A percentile compares a stretch with the other conserved stretches of the same genome.
Conservation (phyloP, 139 green algal species). For the Chlorella sorokiniana region DNA sequence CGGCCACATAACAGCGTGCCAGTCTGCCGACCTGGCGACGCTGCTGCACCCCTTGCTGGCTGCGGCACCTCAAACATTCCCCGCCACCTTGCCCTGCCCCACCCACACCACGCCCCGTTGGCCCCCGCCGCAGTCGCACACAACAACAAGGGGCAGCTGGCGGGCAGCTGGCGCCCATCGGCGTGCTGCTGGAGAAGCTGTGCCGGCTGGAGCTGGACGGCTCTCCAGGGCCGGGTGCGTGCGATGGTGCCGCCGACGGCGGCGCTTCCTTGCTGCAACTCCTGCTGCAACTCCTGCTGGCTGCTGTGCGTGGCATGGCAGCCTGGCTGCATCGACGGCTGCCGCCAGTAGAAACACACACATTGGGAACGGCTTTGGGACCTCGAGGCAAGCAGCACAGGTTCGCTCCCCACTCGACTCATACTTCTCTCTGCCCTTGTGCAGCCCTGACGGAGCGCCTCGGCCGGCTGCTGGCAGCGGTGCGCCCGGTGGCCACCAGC, state of each 20-base stretch:
- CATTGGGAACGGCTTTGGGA: background rate
- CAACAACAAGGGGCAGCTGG: constrained; percentile 35
- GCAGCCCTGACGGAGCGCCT: constrained; percentile 33
- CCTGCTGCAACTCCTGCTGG: background rate
- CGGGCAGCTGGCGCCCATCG: constrained; percentile 39
- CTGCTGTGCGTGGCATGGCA: background rate
- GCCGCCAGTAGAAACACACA: no score
- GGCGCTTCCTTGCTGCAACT: no score
- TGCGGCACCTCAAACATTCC: no score
- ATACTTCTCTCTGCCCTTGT: background rate
- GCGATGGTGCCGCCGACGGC: no score
- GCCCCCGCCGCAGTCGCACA: constrained; percentile 6
- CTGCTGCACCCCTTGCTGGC: no score
- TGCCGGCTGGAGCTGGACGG: constrained; percentile 31
- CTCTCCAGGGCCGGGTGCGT: constrained; percentile 20
- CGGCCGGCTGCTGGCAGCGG: background rate
- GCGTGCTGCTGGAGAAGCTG: constrained; percentile 40
- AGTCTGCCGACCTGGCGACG: no score
- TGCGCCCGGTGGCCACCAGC: constrained; percentile 38
- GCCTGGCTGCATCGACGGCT: background rate
- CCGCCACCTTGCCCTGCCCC: background rate
- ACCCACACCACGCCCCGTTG: background rate
- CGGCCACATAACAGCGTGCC: no score
- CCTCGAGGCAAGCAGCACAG: background rate
- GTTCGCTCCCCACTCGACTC: background rate